Percentiles rank a stretch among this genome's conserved stretches.
phyloP scores from a whole-genome alignment of 1,284 basidiomycete genomes.

The Leccinum insolens region DNA sequence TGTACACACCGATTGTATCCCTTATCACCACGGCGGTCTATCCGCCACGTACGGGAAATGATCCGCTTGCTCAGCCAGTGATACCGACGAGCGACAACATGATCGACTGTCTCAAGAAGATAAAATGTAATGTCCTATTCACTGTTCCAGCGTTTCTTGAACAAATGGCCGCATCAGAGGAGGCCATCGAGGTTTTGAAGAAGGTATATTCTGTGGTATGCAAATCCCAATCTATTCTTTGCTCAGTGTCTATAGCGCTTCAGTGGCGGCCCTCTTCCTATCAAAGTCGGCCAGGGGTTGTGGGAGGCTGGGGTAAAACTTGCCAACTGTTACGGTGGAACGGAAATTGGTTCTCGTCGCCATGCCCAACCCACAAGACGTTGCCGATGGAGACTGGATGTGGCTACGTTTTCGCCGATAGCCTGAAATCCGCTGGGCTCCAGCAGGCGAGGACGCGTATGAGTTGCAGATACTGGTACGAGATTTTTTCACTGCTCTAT shows the following conservation, averaged over 20 bases:
- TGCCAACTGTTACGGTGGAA: slow-evolving; percentile 27
- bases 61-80: slow-evolving; percentile 17
- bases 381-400: slow-evolving; percentile 32
- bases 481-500: not conserved
- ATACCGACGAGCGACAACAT: slow-evolving; percentile 23
- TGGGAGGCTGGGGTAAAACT: slow-evolving; percentile 27
- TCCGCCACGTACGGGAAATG: slow-evolving; percentile 14
- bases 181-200: not conserved
- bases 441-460: slow-evolving; percentile 34
- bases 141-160: not conserved
- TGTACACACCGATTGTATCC: slow-evolving; percentile 21
- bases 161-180: not conserved
- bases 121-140: not conserved
- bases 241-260: slow-evolving; percentile 16
- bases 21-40: slow-evolving; percentile 18
- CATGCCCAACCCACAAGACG: not conserved
- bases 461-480: slow-evolving; percentile 40
- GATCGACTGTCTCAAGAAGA: slow-evolving; percentile 14
- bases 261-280: slow-evolving; percentile 29
- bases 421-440: slow-evolving; percentile 30
- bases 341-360: slow-evolving; percentile 29
- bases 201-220: not conserved
- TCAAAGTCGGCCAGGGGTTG: slow-evolving; percentile 26
- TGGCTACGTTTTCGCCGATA: slow-evolving; percentile 30
- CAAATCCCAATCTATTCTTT: not conserved